Evolutionary conservation across 371 early-diverging fungal species (phyloP), one percentile per base, ranked within the genome.

Genomic region (Coemansia linderi): DNA sequence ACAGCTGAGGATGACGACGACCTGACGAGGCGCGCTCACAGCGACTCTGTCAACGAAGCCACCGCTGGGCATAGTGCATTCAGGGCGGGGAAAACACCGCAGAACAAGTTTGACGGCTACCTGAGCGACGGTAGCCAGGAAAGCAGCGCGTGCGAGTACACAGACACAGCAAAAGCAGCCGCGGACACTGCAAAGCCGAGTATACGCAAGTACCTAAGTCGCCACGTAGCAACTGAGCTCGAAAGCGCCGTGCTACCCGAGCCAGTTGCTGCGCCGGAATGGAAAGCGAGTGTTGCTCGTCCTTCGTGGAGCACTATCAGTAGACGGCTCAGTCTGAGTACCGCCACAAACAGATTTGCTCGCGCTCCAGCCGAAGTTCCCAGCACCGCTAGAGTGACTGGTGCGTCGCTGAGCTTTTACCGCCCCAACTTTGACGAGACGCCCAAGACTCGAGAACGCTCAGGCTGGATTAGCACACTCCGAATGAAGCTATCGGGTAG

Each of bases 91-190:
- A 33, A 31, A 19, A 22, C 37, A 19, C 33, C 19, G 4, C 58
- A 37, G 19, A 58, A 12, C 37, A 37, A 58, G 15, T 38, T 66
- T 8, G 65, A 71, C 33, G 63, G 59, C 39, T 62, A 66, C 63
- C 37, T 71, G 61, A 71, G 75, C 64, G 75, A 72, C 22, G 66
- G 58, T 10, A 72, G 73, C 56, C 67, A 73, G 39, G 56, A 39
- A 33, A 54, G 60, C 12, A 58, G 31, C 57, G 40, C 31, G 12
- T 54, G 39, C 38, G 57, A 29, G 24, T n/a, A 31, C 2, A 4
- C 22, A 1, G 46, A 24, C 61, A 39, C 13, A 17, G 7, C 10
- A n/a, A 22, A 19, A 15, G 44, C 17, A 13, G 2, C n/a, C 15
- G 8, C 10, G 1, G 36, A 31, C 31, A 10, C 15, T n/a, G 41